These are phyloP conservation scores for Phytophthora cactorum DNA, from an alignment of 352 stramenopile genomes.

Conservation along the genomic window DNA sequence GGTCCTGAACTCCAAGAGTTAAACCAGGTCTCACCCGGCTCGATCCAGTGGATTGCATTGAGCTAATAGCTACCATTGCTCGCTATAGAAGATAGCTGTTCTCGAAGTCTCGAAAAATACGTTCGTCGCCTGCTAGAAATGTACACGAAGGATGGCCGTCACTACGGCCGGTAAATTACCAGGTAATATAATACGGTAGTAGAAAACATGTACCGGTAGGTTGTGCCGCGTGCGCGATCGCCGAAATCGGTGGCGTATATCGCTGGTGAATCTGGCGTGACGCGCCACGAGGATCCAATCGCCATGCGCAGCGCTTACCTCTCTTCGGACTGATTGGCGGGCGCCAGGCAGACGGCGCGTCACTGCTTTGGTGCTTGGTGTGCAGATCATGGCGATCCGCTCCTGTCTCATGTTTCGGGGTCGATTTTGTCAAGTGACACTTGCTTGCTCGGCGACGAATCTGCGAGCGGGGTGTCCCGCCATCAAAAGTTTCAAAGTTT, in stretches of 20 bases:
- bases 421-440: conserved; percentile 21
- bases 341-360: conserved; percentile 7
- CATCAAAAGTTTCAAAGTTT: conserved; percentile 22
- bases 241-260: conserved; percentile 19
- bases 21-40: conserved; percentile 9
- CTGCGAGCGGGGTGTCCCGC: conserved; percentile 27
- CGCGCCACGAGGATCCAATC: conserved; percentile 19
- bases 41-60: neutral
- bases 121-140: neutral
- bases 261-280: conserved; percentile 9
- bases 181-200: no score
- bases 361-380: conserved; percentile 31
- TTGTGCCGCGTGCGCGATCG: conserved; percentile 10
- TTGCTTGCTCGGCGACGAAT: conserved; percentile 14
- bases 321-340: conserved; percentile 9
- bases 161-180: no score
- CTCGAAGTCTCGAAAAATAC: conserved; percentile 8
- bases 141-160: no score
- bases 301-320: neutral
- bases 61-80: no score
- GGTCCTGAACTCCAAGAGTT: neutral
- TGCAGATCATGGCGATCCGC: conserved; percentile 10
- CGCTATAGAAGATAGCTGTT: neutral
- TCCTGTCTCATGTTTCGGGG: conserved; percentile 32
- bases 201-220: no score